Evolutionary conservation across 2,329 filamentous ascomycete species (phyloP).

Genomic region (Colletotrichum spinosum): DNA sequence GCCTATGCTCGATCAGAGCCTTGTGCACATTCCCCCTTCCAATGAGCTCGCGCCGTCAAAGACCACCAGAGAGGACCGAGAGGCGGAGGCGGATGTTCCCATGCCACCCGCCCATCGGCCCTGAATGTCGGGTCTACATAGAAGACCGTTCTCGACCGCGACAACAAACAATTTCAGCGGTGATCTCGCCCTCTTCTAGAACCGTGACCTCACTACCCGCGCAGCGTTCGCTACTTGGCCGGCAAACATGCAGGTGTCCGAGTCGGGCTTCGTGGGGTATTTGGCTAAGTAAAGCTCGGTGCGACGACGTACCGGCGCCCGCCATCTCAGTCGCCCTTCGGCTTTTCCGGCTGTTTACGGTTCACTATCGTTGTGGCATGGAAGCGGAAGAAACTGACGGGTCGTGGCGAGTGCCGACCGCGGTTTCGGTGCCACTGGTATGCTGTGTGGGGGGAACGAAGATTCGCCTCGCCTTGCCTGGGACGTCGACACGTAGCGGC

Average conservation of each 20-base stretch:
- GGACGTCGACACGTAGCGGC: no score
- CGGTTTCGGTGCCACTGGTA: no score
- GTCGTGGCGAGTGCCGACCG: no score
- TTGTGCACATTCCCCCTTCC: conserved; percentile 1
- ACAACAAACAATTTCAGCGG: conserved; percentile 3
- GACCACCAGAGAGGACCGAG: background rate
- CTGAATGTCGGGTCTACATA: conserved; percentile 25
- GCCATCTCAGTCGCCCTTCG: no score
- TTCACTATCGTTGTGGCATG: no score
- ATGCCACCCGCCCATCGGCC: conserved; percentile 11
- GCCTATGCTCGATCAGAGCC: conserved; percentile 1
- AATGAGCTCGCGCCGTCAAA: background rate
- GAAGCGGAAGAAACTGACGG: no score
- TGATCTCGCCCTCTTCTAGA: conserved; percentile 6
- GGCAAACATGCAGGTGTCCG: conserved; percentile 25
- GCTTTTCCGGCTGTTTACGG: no score
- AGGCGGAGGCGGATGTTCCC: conserved; percentile 14
- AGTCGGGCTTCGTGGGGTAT: background rate
- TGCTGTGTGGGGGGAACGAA: no score
- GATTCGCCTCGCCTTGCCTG: no score
- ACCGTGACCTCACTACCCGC: conserved; percentile 14
- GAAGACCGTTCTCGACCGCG: conserved; percentile 9
- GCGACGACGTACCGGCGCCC: no score
- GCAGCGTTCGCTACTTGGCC: background rate
- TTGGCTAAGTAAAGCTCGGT: no score